Base-by-base conservation (phyloP, 1,284 basidiomycete genomes). In the Moesziomyces antarcticus region DNA sequence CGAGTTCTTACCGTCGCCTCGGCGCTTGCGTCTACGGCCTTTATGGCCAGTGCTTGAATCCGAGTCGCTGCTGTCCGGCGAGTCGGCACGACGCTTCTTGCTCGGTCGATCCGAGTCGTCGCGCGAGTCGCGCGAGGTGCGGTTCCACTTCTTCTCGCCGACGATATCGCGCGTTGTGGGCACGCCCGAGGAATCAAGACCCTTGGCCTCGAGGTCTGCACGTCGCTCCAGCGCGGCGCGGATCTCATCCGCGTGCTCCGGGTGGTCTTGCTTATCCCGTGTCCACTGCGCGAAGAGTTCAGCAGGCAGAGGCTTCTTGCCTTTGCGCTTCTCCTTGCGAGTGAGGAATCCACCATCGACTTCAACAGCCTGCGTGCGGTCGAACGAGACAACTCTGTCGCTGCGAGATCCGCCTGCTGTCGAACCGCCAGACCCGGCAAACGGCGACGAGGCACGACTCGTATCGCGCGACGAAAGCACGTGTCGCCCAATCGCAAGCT, bases 261-360 rank as follows among this genome's bases (percentile, higher is more conserved):
- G 59, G 21, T 58, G 27, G 5, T 51, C 55, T 3, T 62, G 56
- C n/a, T 59, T 18, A 25, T 63, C 66, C 3, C 48, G 33, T 16
- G 58, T 14, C 59, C 59, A 69, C 30, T 69, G 51, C n/a, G 44
- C 42, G 44, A 62, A 63, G 10, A 69, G 49, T 13, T 69, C 48
- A 24, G 62, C 66, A n/a, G 66, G 66, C 3, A 69, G 46, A 1
- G 66, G 66, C 8, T n/a, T 63, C 21, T 55, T 63, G 22, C 59
- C 59, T 20, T 49, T 50, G 40, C 62, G 57, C 47, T 62, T 54
- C 45, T 69, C 66, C 21, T 62, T 62, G 33, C 55, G 59, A 2
- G 66, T 69, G 16, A 69, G 47, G 22, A 48, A 69, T 1, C 63
- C 63, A 1, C 59, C 66, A n/a, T 62, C 51, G n/a, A 49, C 46